Percentiles rank a stretch among this genome's conserved stretches.
phyloP scores from a whole-genome alignment of 2,329 filamentous ascomycete genomes.

The Fusarium secorum region DNA sequence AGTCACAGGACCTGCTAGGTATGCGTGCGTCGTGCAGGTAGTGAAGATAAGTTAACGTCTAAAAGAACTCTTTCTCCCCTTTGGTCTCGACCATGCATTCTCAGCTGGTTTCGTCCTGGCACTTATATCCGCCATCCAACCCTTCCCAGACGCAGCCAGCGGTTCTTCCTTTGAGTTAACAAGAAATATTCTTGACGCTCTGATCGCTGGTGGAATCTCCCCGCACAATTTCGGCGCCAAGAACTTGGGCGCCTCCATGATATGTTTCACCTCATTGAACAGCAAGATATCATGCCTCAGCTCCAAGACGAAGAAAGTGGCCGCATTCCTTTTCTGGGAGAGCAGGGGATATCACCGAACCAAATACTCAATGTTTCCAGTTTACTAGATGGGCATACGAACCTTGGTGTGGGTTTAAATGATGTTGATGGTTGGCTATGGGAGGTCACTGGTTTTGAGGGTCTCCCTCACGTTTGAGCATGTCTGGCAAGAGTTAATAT shows the following conservation, averaged over 20 bases:
- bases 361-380: not conserved
- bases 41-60: rapidly evolving
- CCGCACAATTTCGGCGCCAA: not conserved
- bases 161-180: not conserved
- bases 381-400: not conserved
- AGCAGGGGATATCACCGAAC: not conserved
- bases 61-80: not conserved
- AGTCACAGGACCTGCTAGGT: not conserved
- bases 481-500: rapidly evolving
- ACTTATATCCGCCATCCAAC: not conserved
- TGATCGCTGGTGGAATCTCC: not conserved
- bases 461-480: rapidly evolving
- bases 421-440: not conserved
- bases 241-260: not conserved
- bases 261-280: not conserved
- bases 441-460: not conserved
- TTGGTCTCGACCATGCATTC: not conserved
- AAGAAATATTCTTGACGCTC: not conserved
- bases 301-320: not conserved
- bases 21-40: rapidly evolving
- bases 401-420: not conserved
- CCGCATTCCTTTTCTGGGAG: not conserved
- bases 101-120: not conserved
- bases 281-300: not conserved
- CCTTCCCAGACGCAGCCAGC: not conserved